These are phyloP conservation scores for Mycena olivaceomarginata DNA, from an alignment of 768 basidiomycete genomes.

Conservation along the genomic window DNA sequence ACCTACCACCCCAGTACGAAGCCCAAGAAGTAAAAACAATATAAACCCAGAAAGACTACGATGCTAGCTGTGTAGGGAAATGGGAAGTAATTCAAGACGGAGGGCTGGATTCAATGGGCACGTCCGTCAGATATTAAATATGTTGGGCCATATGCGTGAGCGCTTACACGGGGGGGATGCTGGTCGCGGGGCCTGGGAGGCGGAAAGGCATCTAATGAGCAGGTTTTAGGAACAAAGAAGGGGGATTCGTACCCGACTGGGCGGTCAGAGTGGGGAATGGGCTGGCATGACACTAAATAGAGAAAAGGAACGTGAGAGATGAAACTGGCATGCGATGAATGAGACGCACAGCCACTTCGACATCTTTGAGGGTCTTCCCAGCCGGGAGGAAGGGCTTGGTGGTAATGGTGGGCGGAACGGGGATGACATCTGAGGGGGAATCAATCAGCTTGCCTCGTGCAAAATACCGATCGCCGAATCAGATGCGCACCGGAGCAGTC, in stretches of 20 bases:
- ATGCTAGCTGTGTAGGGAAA: no score
- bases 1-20: no score
- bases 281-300: constrained; percentile 37
- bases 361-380: constrained; percentile 51
- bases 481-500: constrained; percentile 52
- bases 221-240: no score
- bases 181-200: constrained; percentile 42
- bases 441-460: neutral
- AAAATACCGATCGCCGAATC: neutral
- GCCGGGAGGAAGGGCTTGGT: constrained; percentile 50
- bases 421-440: constrained; percentile 45
- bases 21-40: no score
- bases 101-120: neutral
- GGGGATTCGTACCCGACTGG: constrained; percentile 41
- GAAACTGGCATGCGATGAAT: no score
- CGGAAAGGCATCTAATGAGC: neutral
- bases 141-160: neutral
- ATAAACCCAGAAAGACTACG: no score
- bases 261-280: constrained; percentile 52
- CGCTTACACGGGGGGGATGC: constrained; percentile 44
- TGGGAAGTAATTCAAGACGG: neutral
- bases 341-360: constrained; percentile 46
- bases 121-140: neutral
- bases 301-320: no score
- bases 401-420: constrained; percentile 35